Evolutionary conservation across 2,329 filamentous ascomycete genomes (phyloP), one percentile per base, ranked within the genome.

Genomic region (Shiraia bambusicola): DNA sequence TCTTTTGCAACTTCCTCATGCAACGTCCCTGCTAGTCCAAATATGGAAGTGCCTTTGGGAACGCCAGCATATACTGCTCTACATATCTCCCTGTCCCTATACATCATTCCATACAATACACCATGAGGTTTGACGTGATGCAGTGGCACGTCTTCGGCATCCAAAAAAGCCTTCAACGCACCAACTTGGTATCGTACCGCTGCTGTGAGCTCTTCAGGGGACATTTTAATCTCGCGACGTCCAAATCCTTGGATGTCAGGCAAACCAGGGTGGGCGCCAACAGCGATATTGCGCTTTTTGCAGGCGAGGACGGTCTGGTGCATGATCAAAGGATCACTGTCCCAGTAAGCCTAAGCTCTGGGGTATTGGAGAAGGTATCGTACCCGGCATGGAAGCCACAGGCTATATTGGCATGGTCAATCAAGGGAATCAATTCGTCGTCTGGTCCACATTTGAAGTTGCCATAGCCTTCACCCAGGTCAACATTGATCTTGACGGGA

Each of bases 171-270:
- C 46, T 80, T 76, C 2, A 85, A 68, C 0, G 82, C 80, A 2
- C 82, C 82, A 25, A 86, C 75, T 56, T 85, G 82, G 62, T 85
- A 86, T 24, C 81, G 64, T 1, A 78, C 72, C 47, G 78, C 76
- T 6, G 79, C 78, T 1, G 77, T 78, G 46, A 80, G 68, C 51
- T 83, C 80, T 13, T 78, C 76, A 1, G 77, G 72, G 1, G 72
- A 67, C 53, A 85, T 72, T 31, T 79, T 76, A 61, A 86, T 84
- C 47, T 80, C 76, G 13, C 82, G 74, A 2, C 82, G 71, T 2
- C 82, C 82, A 52, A 86, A 86, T 7, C 82, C 82, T 65, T 81
- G 75, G 15, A 83, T 72, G 58, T 86, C 82, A n/a, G 79, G 81
- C 1, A 84, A 69, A 1, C 81, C 81, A 0, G 82, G 82, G 52